Percentiles rank a stretch among this genome's conserved stretches.
Conservation (phyloP, 2,329 filamentous ascomycete species). For the Diaporthe amygdali region DNA sequence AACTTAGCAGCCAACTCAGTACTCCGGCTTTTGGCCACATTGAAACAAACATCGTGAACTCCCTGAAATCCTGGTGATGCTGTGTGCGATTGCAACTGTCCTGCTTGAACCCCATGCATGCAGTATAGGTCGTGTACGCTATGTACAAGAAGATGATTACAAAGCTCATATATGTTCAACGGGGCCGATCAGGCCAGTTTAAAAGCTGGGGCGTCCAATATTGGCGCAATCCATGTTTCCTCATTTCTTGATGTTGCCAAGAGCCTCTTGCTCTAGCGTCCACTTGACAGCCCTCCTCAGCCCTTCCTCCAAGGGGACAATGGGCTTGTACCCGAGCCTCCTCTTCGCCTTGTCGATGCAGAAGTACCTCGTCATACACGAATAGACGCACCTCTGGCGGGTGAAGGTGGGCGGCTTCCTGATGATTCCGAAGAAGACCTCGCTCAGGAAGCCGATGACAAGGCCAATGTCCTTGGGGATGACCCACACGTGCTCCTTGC, state of each 20-base stretch:
- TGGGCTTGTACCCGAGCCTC: conserved; percentile 71
- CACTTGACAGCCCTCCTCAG: conserved; percentile 58
- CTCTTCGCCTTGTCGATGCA: conserved; percentile 77
- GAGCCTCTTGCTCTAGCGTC: conserved; percentile 58
- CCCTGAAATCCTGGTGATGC: background rate
- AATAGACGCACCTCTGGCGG: conserved; percentile 66
- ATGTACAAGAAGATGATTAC: conserved; percentile 24
- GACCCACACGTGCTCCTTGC: conserved; percentile 59
- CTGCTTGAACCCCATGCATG: background rate
- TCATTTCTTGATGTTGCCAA: conserved; percentile 1
- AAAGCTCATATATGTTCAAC: background rate
- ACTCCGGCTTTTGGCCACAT: conserved; percentile 5
- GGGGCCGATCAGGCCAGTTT: background rate
- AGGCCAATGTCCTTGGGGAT: conserved; percentile 58
- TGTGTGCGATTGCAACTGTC: background rate
- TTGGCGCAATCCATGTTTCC: background rate
- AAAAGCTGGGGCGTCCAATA: background rate
- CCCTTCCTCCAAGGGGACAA: conserved; percentile 71
- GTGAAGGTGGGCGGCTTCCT: conserved; percentile 62
- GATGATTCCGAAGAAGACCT: conserved; percentile 55
- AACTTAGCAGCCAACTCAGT: conserved; percentile 1
- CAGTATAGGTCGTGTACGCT: background rate
- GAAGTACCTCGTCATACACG: conserved; percentile 79
- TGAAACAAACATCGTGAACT: background rate
- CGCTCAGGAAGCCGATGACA: conserved; percentile 57